Evolutionary conservation across 1,139 yeast species (phyloP).

Genomic region (Taphrina wiesneri): DNA sequence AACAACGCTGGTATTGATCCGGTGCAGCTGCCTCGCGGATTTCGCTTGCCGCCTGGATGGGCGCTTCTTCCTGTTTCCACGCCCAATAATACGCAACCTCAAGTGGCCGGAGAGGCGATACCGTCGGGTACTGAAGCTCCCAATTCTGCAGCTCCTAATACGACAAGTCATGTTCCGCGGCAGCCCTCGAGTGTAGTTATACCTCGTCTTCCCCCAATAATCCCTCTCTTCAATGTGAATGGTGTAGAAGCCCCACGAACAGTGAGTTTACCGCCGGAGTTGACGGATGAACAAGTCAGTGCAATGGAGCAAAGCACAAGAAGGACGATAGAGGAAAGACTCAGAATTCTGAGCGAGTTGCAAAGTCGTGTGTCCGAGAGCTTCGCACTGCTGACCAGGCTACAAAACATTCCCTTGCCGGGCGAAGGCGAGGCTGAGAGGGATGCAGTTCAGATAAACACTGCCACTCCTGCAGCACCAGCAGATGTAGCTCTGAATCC

Average conservation of each 20-base stretch:
- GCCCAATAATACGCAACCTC: background rate
- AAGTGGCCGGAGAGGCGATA: background rate
- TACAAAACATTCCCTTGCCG: conserved; percentile 9
- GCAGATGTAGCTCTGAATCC: background rate
- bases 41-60: conserved; percentile 40
- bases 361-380: conserved; percentile 24
- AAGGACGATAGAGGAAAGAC: conserved; percentile 24
- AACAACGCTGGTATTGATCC: conserved; percentile 15
- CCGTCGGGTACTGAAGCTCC: background rate
- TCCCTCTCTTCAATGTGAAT: conserved; percentile 13
- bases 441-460: background rate
- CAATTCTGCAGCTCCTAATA: background rate
- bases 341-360: conserved; percentile 8
- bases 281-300: conserved; percentile 25
- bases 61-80: conserved; percentile 37
- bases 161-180: background rate
- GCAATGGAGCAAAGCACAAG: conserved; percentile 28
- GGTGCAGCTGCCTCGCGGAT: conserved; percentile 37
- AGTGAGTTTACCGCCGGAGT: conserved; percentile 1
- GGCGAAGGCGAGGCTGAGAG: background rate
- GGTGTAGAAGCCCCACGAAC: background rate
- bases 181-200: background rate
- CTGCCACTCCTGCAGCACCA: background rate
- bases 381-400: conserved; percentile 15
- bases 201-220: conserved; percentile 22